phyloP scores from a whole-genome alignment of 176 grass and related monocot genomes.

The Chloris gayana region DNA sequence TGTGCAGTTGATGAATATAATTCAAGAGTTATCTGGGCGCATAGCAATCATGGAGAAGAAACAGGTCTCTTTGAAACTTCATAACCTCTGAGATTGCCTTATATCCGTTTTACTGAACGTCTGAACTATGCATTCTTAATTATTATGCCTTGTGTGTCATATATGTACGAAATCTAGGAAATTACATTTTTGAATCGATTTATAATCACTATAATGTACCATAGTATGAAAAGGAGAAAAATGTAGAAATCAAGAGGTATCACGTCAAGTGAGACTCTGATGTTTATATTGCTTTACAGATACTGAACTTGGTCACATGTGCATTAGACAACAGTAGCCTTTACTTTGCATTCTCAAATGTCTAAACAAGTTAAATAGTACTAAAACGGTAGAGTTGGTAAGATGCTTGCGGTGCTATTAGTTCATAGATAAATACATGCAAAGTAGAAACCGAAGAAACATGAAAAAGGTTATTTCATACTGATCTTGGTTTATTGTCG shows the following conservation, averaged over 20 bases:
- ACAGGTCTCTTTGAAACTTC: slow-evolving; percentile 56
- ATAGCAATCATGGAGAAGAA: slow-evolving; percentile 55
- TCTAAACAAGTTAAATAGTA: not conserved
- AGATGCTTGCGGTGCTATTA: no score
- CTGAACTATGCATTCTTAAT: slow-evolving; percentile 10
- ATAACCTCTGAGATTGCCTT: slow-evolving; percentile 15
- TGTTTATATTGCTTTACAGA: not conserved
- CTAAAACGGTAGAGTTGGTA: no score
- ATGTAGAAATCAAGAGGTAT: not conserved
- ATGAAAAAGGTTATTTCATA: not conserved
- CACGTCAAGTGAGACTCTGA: not conserved
- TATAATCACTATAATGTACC: not conserved
- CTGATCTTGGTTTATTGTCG: no score
- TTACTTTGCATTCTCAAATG: slow-evolving; percentile 5
- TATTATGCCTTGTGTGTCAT: not conserved
- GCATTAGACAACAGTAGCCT: not conserved
- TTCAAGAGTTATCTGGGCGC: slow-evolving; percentile 54
- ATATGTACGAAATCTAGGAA: not conserved
- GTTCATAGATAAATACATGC: not conserved
- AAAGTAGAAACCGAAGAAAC: slow-evolving; percentile 1
- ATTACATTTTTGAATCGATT: not conserved
- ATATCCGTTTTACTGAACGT: not conserved
- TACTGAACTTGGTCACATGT: slow-evolving; percentile 4
- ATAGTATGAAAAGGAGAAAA: not conserved
- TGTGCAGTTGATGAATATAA: slow-evolving; percentile 49